Evolutionary conservation across 1,139 yeast species (phyloP).

Genomic region (Yamadazyma jaroonii): DNA sequence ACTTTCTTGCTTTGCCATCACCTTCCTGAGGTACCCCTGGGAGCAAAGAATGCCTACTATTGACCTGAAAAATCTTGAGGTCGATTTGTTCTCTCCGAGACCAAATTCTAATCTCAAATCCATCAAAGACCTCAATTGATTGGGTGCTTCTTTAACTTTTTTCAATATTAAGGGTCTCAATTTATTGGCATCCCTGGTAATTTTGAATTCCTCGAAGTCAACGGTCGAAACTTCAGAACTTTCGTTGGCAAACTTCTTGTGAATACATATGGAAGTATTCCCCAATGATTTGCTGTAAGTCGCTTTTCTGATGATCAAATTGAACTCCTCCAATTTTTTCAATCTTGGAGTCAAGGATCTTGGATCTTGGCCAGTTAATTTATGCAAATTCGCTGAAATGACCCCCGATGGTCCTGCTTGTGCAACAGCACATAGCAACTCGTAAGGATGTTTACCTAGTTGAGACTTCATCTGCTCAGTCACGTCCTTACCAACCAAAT

Average conservation of each 20-base stretch:
- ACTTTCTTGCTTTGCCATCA: conserved; percentile 41
- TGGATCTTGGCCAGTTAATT: conserved; percentile 64
- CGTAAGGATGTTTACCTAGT: conserved; percentile 43
- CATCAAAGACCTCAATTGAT: conserved; percentile 60
- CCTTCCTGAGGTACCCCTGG: conserved; percentile 54
- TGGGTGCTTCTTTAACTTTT: conserved; percentile 61
- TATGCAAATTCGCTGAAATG: conserved; percentile 53
- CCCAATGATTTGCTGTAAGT: conserved; percentile 41
- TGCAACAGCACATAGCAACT: conserved; percentile 49
- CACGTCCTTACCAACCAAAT: conserved; percentile 36
- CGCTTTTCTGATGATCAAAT: conserved; percentile 43
- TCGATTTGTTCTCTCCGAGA: conserved; percentile 42
- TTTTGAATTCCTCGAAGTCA: conserved; percentile 22
- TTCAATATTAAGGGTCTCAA: conserved; percentile 43
- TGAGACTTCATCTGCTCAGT: conserved; percentile 29
- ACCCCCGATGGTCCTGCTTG: conserved; percentile 54
- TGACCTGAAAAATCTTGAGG: conserved; percentile 50
- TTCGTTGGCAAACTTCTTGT: conserved; percentile 37
- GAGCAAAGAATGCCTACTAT: conserved; percentile 50
- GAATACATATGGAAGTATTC: conserved; percentile 49
- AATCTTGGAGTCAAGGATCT: conserved; percentile 65
- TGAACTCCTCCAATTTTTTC: conserved; percentile 48
- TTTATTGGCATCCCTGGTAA: conserved; percentile 29
- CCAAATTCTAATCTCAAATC: conserved; percentile 66
- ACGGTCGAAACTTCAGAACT: conserved; percentile 33